A percentile compares a stretch with the other conserved stretches of the same genome.
phyloP scores from a whole-genome alignment of 2,329 filamentous ascomycete genomes.

The Trichoderma semiorbis region DNA sequence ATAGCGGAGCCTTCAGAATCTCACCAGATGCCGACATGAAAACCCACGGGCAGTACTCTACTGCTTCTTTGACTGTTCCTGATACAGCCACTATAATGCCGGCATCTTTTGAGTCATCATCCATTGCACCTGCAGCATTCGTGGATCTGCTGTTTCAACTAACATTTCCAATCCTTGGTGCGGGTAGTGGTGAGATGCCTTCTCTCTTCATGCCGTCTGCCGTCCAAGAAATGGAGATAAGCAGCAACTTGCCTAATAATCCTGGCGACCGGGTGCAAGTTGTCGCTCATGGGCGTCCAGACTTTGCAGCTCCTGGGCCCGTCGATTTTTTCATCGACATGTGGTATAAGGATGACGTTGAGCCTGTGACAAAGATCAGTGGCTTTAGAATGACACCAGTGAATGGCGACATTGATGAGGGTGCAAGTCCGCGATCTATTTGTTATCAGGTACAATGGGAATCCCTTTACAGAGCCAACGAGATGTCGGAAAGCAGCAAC shows the following conservation, averaged over 20 bases:
- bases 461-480: slow-evolving; percentile 28
- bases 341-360: slow-evolving; percentile 26
- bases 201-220: slow-evolving; percentile 37
- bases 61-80: slow-evolving; percentile 35
- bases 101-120: slow-evolving; percentile 39
- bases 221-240: slow-evolving; percentile 32
- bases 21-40: slow-evolving; percentile 15
- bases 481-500: background rate
- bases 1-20: slow-evolving; percentile 26
- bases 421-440: slow-evolving; percentile 27
- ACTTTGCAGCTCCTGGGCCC: slow-evolving; percentile 25
- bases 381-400: slow-evolving; percentile 42
- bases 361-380: slow-evolving; percentile 35
- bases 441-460: slow-evolving; percentile 48
- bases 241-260: slow-evolving; percentile 23
- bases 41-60: slow-evolving; percentile 20
- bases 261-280: slow-evolving; percentile 30
- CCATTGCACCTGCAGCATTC: slow-evolving; percentile 45
- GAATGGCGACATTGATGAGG: slow-evolving; percentile 30
- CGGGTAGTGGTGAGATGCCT: slow-evolving; percentile 29
- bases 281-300: slow-evolving; percentile 26
- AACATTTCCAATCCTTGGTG: slow-evolving; percentile 37
- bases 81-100: slow-evolving; percentile 47
- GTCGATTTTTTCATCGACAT: slow-evolving; percentile 36
- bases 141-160: slow-evolving; percentile 45